These are phyloP conservation scores for Monosporascus cannonballus DNA, from an alignment of 2,329 filamentous ascomycete genomes.

Conservation along the genomic window DNA sequence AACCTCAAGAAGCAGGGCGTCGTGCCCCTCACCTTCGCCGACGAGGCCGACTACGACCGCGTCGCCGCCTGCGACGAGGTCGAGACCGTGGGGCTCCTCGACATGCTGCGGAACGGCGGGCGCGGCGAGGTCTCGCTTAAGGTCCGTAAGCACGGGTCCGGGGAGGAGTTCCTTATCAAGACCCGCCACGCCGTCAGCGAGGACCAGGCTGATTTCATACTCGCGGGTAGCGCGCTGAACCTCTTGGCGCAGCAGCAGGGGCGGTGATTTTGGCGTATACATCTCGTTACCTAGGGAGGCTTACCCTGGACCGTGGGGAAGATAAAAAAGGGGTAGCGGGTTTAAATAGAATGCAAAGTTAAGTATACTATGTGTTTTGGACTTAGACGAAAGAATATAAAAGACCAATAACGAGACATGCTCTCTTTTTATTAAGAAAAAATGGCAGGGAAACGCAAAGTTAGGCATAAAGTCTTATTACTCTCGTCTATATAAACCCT, in stretches of 20 bases:
- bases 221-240: conserved; percentile 92
- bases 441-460: too few species aligned
- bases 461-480: too few species aligned
- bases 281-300: not conserved
- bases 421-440: too few species aligned
- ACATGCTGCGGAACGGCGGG: conserved; percentile 74
- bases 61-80: conserved; percentile 82
- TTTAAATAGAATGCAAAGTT: too few species aligned
- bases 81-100: conserved; percentile 73
- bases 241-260: conserved; percentile 60
- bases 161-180: conserved; percentile 61
- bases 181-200: conserved; percentile 84
- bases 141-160: conserved; percentile 54
- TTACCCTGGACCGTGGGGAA: too few species aligned
- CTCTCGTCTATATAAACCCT: too few species aligned
- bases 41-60: conserved; percentile 81
- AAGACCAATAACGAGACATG: too few species aligned
- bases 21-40: conserved; percentile 83
- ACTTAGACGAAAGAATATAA: too few species aligned
- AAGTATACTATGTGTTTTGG: too few species aligned
- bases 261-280: not conserved
- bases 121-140: conserved; percentile 66
- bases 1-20: conserved; percentile 98
- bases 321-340: too few species aligned
- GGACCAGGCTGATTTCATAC: conserved; percentile 87